These are phyloP conservation scores for Cucumis melo DNA, from an alignment of 306 rosid genomes.

Conservation along the genomic window DNA sequence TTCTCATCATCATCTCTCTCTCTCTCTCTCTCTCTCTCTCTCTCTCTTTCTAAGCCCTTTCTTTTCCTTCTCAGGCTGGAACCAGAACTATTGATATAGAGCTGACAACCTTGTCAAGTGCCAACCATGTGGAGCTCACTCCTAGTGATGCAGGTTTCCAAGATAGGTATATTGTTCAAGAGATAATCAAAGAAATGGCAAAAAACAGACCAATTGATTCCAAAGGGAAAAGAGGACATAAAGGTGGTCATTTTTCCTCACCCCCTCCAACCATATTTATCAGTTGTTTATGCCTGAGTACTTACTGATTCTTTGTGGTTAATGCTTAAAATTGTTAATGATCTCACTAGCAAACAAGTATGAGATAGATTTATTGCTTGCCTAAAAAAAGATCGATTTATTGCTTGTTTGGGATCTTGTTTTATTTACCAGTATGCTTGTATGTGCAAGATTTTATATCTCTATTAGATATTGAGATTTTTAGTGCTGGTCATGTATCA, in stretches of 20 bases:
- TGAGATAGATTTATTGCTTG: background rate
- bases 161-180: conserved; percentile 87
- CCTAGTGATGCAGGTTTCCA: conserved; percentile 97
- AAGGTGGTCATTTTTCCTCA: conserved; percentile 35
- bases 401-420: background rate
- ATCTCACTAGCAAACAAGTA: background rate
- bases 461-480: background rate
- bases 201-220: conserved; percentile 75
- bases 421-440: background rate
- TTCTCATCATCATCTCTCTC: background rate
- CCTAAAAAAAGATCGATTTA: too few relatives aligned
- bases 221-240: conserved; percentile 75
- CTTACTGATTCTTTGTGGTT: background rate
- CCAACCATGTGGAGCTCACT: conserved; percentile 72
- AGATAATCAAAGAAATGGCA: conserved; percentile 90
- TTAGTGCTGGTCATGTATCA: conserved; percentile 11
- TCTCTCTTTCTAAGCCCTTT: background rate
- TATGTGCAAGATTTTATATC: background rate
- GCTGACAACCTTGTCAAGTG: conserved; percentile 77
- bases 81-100: conserved; percentile 83
- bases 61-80: conserved; percentile 57
- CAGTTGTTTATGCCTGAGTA: background rate
- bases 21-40: background rate
- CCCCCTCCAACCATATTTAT: background rate
- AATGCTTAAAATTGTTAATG: background rate